Base-by-base conservation (phyloP, 257 asterid genomes). In the Solanum etuberosum region DNA sequence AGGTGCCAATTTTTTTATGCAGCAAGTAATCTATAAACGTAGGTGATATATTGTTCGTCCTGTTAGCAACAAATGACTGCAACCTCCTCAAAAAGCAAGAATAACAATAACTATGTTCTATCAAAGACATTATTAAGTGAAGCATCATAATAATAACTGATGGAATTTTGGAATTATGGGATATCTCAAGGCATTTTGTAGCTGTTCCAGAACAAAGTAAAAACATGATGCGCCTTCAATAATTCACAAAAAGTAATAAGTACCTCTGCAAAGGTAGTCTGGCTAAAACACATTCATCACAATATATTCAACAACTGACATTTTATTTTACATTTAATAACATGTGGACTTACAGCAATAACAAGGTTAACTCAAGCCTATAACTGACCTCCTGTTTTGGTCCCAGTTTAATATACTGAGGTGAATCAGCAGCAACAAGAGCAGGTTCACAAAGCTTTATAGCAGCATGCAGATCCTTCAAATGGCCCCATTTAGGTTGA, bases 381-480 rank as follows among this genome's bases (percentile, higher is more conserved):
- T 48, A 43, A 89, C 94, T 85, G 12, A 94, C 99, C 98, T 96
- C 99, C 90, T 95, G 99, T 86, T 87, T 92, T 85, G 95, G 91
- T 90, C 99, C 99, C 94, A 96, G 92, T 88, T 94, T 94, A 83
- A 92, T 91, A 88, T 93, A 96, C 90, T 95, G 91, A 76, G 99
- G 91, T 37, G 98, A 92, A 91, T 89, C 84, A 87, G 88, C 98
- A 88, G 95, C 92, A 42, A 92, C 93, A 71, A 96, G 98, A 89
- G 99, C 98, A 86, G 96, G 93, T 93, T 96, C 99, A 54, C 99
- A 96, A 73, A 96, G 98, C 94, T 94, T 95, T 88, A 96, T 92
- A 78, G 94, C 94, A 90, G 97, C 96, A 88, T 96, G 99, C 32
- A 96, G 92, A 92, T 96, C 98, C 91, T 93, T 95, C 90, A 96